Evolutionary conservation across 345 rosid species (phyloP), one percentile per base, ranked within the genome.

Genomic region (Excoecaria agallocha): DNA sequence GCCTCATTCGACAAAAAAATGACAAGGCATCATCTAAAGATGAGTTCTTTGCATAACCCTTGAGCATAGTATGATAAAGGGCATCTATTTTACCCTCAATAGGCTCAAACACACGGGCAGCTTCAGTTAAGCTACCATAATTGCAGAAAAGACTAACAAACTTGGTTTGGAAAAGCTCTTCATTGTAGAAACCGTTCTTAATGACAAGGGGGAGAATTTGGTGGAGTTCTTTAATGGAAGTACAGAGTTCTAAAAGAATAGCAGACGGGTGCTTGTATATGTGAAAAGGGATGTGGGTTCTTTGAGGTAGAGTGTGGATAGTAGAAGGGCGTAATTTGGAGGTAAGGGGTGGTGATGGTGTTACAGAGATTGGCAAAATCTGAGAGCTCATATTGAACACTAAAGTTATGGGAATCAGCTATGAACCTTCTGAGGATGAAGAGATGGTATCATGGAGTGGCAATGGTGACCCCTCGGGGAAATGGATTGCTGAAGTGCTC

Each of bases 11-110:
- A 68, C 72, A 67, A 73, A 87, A 90, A 55, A 93, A 90, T 0
- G 69, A 78, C 46, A 87, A 22, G 43, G 95, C 88, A 43, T 83
- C 72, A 45, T 85, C 83, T 17, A 88, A 77, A 58, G 87, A 85
- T 0, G 93, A 84, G 71, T 71, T 70, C 66, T 81, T 90, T 0
- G 89, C 87, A 63, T 84, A 86, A 50, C 97, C 98, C 79, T 93
- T 93, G 35, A 93, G 93, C 91, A 91, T 82, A 45, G 95, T 91
- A 79, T 93, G 83, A 71, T 90, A 91, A 54, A 93, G 90, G 43
- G 80, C 89, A 52, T 90, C 93, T 8, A 86, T 71, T 69, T 88
- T 90, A 59, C 80, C 77, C 52, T 85, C 84, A 74, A 83, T 78
- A 19, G 89, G 83, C n/a, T 89, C 93, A 63, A 91, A 93, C 76